Conservation (phyloP, 306 rosid species). For the Quercus wislizeni region DNA sequence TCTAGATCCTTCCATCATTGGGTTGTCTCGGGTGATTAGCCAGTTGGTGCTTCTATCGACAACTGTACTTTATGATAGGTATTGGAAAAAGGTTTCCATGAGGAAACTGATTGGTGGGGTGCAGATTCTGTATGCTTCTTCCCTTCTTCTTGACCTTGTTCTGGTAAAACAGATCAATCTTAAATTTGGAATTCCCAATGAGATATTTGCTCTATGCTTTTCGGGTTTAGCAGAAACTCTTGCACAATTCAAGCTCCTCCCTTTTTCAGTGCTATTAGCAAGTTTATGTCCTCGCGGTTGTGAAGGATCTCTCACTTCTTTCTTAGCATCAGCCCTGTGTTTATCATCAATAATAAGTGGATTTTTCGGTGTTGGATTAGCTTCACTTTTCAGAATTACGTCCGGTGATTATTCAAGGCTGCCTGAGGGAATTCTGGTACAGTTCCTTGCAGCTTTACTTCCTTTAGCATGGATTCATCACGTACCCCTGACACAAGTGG, state of each 20-base stretch:
- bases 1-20: slow-evolving; percentile 72
- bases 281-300: slow-evolving; percentile 70
- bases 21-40: slow-evolving; percentile 69
- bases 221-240: slow-evolving; percentile 73
- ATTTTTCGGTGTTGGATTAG: slow-evolving; percentile 71
- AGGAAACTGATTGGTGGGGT: slow-evolving; percentile 51
- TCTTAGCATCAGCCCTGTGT: slow-evolving; percentile 68
- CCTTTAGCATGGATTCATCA: slow-evolving; percentile 53
- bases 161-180: slow-evolving; percentile 67
- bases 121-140: slow-evolving; percentile 63
- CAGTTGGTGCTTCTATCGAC: slow-evolving; percentile 78
- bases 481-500: slow-evolving; percentile 45
- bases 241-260: slow-evolving; percentile 83
- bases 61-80: slow-evolving; percentile 54
- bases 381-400: slow-evolving; percentile 59
- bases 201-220: slow-evolving; percentile 62
- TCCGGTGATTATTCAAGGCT: slow-evolving; percentile 66
- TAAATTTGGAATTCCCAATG: slow-evolving; percentile 63
- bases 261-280: slow-evolving; percentile 70
- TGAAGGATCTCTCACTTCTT: slow-evolving; percentile 90
- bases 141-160: slow-evolving; percentile 76
- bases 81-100: slow-evolving; percentile 59
- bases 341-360: slow-evolving; percentile 76
- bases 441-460: slow-evolving; percentile 66
- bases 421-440: slow-evolving; percentile 55